Conservation (phyloP, 116 monocot genomes). For the Iris pallida region DNA sequence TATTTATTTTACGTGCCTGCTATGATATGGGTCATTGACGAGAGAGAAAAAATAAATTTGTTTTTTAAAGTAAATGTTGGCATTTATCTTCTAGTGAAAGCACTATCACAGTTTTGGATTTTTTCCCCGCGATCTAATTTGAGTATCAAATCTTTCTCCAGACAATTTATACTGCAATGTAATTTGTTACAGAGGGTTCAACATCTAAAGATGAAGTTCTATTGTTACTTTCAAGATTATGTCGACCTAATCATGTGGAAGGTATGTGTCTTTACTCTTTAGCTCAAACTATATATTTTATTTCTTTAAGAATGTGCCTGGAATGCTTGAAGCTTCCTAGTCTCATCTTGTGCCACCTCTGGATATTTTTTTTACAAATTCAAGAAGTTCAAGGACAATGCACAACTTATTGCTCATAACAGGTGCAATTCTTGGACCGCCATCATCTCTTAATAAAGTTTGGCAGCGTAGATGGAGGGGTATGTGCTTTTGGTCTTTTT, state of each 20-base stretch:
- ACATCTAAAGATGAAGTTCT: constrained; percentile 88
- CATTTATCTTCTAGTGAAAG: too few species aligned
- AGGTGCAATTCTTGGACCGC: constrained; percentile 97
- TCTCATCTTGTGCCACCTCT: neutral
- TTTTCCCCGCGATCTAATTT: neutral
- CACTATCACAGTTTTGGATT: too few species aligned
- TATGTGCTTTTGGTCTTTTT: constrained; percentile 25
- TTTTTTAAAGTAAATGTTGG: too few species aligned
- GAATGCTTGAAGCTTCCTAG: neutral
- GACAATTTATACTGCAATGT: constrained; percentile 9
- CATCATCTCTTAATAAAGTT: constrained; percentile 98
- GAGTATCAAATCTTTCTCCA: constrained; percentile 11
- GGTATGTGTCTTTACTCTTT: constrained; percentile 30
- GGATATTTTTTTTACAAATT: neutral
- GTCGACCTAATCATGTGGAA: constrained; percentile 92
- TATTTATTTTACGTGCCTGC: too few species aligned
- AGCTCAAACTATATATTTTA: too few species aligned
- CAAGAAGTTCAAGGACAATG: constrained; percentile 1
- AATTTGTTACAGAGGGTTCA: constrained; percentile 73
- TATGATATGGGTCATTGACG: too few species aligned
- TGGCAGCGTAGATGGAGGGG: constrained; percentile 97
- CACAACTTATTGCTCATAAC: constrained; percentile 13
- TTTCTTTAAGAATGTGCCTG: too few species aligned
- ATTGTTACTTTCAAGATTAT: constrained; percentile 97
- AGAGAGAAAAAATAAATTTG: too few species aligned